Evolutionary conservation across 805 yeast species (phyloP).

Genomic region (Saturnispora hagleri): DNA sequence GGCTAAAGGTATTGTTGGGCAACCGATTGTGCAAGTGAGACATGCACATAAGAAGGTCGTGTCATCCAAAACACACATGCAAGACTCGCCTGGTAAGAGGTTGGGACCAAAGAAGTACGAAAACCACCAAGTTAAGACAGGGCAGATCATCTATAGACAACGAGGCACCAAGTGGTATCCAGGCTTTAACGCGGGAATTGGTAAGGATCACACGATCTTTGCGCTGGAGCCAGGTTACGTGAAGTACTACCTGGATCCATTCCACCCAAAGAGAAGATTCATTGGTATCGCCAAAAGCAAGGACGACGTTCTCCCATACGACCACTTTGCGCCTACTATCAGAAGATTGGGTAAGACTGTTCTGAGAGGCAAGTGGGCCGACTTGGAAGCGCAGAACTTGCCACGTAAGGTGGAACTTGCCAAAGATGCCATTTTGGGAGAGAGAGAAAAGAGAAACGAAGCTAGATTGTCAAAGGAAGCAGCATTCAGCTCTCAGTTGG

Average conservation of each 20-base stretch:
- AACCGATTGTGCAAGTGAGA: conserved; percentile 46
- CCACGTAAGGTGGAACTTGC: conserved; percentile 59
- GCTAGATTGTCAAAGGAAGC: conserved; percentile 28
- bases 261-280: conserved; percentile 86
- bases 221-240: conserved; percentile 93
- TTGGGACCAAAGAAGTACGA: conserved; percentile 86
- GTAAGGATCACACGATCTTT: conserved; percentile 86
- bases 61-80: conserved; percentile 89
- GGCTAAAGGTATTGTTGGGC: background rate
- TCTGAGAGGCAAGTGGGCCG: conserved; percentile 44
- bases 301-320: conserved; percentile 65
- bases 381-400: conserved; percentile 50
- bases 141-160: conserved; percentile 86
- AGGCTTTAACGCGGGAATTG: conserved; percentile 84
- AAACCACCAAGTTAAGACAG: conserved; percentile 65
- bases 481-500: conserved; percentile 26
- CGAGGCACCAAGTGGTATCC: conserved; percentile 93
- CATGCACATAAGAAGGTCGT: conserved; percentile 90
- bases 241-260: conserved; percentile 86
- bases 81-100: conserved; percentile 91
- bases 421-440: conserved; percentile 41
- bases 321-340: conserved; percentile 81
- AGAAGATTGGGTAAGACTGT: conserved; percentile 74
- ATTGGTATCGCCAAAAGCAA: conserved; percentile 75
- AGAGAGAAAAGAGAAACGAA: conserved; percentile 32